Conservation (phyloP, 768 basidiomycete genomes). For the Leccinum boreale region DNA sequence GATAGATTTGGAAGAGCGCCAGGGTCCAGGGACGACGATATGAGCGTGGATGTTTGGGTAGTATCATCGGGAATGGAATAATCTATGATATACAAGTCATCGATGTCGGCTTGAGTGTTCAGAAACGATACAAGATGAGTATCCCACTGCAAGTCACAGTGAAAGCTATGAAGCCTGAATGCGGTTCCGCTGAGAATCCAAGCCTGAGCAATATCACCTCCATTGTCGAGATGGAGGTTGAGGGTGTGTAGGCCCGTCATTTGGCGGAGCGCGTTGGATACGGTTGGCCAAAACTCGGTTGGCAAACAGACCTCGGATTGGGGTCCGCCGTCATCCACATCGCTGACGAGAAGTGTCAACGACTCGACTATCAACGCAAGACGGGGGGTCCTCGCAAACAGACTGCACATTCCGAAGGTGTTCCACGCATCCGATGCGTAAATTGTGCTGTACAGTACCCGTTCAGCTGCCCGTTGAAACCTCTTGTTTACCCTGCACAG, state of each 20-base stretch:
- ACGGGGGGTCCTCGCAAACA: conserved; percentile 44
- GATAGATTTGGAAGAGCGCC: conserved; percentile 47
- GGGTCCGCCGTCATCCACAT: conserved; percentile 12
- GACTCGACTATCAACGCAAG: conserved; percentile 52
- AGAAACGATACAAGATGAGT: conserved; percentile 40
- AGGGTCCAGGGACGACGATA: conserved; percentile 20
- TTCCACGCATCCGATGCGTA: conserved; percentile 40
- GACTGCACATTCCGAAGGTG: conserved; percentile 43
- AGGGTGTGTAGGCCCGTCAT: conserved; percentile 49
- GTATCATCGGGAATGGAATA: conserved; percentile 22
- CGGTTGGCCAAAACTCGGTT: conserved; percentile 46
- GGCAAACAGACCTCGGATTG: conserved; percentile 19
- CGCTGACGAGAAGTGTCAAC: conserved; percentile 45
- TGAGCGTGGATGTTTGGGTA: conserved; percentile 10
- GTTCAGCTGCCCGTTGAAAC: conserved; percentile 55
- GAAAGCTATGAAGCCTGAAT: conserved; percentile 58
- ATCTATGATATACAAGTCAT: conserved; percentile 35
- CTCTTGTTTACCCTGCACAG: conserved; percentile 57
- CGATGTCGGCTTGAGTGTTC: conserved; percentile 23
- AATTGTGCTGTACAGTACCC: conserved; percentile 57
- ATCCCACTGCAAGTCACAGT: conserved; percentile 70
- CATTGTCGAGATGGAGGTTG: conserved; percentile 41
- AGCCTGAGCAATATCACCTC: conserved; percentile 26
- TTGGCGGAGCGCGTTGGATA: conserved; percentile 49
- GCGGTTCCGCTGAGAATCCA: conserved; percentile 40